Evolutionary conservation across 106 monocot species (phyloP).

Genomic region (Amphibolis antarctica): DNA sequence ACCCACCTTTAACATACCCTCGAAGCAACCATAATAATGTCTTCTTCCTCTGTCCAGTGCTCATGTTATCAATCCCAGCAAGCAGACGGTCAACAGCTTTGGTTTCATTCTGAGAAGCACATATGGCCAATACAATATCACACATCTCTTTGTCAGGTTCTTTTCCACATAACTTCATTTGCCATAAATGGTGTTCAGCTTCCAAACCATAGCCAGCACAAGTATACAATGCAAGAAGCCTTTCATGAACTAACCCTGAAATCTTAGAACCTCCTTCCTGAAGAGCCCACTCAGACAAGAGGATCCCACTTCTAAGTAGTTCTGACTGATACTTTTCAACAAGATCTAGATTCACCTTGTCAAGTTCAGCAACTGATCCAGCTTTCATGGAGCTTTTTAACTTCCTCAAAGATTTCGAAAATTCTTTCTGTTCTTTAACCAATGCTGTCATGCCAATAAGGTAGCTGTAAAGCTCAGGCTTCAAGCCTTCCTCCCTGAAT

Average conservation of each 20-base stretch:
- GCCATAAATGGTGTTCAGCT: conserved; percentile 75
- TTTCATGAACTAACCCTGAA: conserved; percentile 54
- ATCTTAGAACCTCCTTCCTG: conserved; percentile 37
- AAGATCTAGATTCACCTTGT: conserved; percentile 20
- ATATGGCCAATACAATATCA: conserved; percentile 70
- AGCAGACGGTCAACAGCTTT: conserved; percentile 54
- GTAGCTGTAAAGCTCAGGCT: conserved; percentile 81
- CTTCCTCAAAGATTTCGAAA: conserved; percentile 68
- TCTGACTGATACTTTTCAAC: conserved; percentile 59
- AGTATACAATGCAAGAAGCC: conserved; percentile 72
- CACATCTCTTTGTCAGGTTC: conserved; percentile 65
- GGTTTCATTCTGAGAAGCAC: conserved; percentile 82
- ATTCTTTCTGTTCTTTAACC: conserved; percentile 95
- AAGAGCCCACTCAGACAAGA: conserved; percentile 66
- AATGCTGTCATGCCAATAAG: conserved; percentile 76
- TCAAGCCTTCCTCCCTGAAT: conserved; percentile 52
- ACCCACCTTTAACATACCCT: conserved; percentile 88
- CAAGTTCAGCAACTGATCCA: conserved; percentile 31
- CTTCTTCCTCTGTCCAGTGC: conserved; percentile 42
- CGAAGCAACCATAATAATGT: conserved; percentile 68
- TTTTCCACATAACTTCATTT: conserved; percentile 65
- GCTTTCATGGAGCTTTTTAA: conserved; percentile 38
- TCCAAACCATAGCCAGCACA: conserved; percentile 74
- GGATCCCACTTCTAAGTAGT: conserved; percentile 34
- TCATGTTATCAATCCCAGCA: conserved; percentile 31